Percentiles rank a stretch among this genome's conserved stretches.
These are phyloP conservation scores for Leptographium lundbergii DNA, from an alignment of 2,329 filamentous ascomycete genomes.

Conservation along the genomic window DNA sequence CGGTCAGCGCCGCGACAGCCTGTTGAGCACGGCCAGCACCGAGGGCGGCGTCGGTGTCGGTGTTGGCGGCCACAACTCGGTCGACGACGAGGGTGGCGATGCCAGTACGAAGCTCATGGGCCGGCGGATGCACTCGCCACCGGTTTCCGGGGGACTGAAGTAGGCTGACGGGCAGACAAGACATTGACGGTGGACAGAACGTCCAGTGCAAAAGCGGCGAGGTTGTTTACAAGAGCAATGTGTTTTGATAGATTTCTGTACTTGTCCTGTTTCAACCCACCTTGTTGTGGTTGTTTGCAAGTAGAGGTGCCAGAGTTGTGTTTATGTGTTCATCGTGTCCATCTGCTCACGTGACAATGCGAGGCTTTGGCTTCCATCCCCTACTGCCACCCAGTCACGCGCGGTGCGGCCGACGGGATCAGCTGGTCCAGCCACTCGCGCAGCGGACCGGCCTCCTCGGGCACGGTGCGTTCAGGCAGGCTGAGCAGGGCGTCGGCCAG, in stretches of 20 bases:
- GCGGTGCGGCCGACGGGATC: slow-evolving; percentile 16
- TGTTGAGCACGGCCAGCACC: slow-evolving; percentile 10
- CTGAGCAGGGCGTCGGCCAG: slow-evolving; percentile 25
- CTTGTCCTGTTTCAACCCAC: background rate
- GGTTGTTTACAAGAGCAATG: background rate
- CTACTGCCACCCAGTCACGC: slow-evolving; percentile 8
- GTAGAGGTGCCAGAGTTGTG: too few species aligned
- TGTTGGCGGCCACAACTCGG: background rate
- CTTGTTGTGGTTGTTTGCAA: background rate
- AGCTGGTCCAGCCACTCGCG: slow-evolving; percentile 30
- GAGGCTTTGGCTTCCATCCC: background rate
- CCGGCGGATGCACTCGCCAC: slow-evolving; percentile 10
- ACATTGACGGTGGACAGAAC: background rate
- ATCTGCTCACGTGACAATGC: too few species aligned
- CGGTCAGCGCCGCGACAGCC: slow-evolving; percentile 9
- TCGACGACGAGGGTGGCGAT: slow-evolving; percentile 14
- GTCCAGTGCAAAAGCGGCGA: background rate
- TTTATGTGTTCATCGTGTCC: background rate
- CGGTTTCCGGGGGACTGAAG: background rate
- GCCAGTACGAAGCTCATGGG: slow-evolving; percentile 16
- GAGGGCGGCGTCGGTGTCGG: background rate
- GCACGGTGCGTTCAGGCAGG: slow-evolving; percentile 35
- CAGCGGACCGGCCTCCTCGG: slow-evolving; percentile 37
- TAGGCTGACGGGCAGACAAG: background rate
- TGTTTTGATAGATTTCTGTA: background rate